phyloP scores from a whole-genome alignment of 2,329 filamentous ascomycete genomes.

The Pseudofabraea citricarpa region DNA sequence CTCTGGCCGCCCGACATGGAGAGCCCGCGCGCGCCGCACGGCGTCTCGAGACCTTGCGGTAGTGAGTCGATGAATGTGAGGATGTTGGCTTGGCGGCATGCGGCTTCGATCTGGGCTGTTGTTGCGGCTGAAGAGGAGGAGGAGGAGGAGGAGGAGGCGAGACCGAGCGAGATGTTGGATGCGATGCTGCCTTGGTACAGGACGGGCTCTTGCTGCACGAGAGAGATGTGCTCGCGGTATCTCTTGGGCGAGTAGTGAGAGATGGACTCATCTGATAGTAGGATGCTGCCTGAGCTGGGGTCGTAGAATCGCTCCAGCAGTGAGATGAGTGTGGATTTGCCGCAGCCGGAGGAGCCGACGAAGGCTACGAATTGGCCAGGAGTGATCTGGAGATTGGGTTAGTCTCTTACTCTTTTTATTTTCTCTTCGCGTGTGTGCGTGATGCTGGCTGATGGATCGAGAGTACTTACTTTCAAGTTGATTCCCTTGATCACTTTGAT shows the following conservation, averaged over 20 bases:
- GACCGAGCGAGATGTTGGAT: slow-evolving; percentile 65
- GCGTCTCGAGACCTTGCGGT: slow-evolving; percentile 82
- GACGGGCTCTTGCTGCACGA: slow-evolving; percentile 69
- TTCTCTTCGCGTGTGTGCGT: too few species aligned
- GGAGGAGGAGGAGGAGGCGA: slow-evolving; percentile 35
- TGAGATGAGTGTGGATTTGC: slow-evolving; percentile 62
- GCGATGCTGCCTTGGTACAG: slow-evolving; percentile 64
- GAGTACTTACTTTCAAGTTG: slow-evolving; percentile 46
- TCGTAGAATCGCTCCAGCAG: slow-evolving; percentile 92
- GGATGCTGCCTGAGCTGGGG: slow-evolving; percentile 36
- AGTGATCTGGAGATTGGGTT: slow-evolving; percentile 30
- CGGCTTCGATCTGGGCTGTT: slow-evolving; percentile 33
- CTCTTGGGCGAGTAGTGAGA: slow-evolving; percentile 48
- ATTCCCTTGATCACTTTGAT: slow-evolving; percentile 51
- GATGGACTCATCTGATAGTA: slow-evolving; percentile 39
- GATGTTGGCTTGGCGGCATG: slow-evolving; percentile 37
- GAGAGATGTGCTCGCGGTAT: slow-evolving; percentile 58
- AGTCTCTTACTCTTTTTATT: too few species aligned
- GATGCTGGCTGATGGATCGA: too few species aligned
- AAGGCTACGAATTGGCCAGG: slow-evolving; percentile 48
- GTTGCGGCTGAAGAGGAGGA: slow-evolving; percentile 33
- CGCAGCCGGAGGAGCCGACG: slow-evolving; percentile 52
- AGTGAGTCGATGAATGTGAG: slow-evolving; percentile 34
- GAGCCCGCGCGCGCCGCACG: slow-evolving; percentile 87
- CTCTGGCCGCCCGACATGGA: slow-evolving; percentile 88